Evolutionary conservation across 1,139 yeast genomes (phyloP).

Genomic region (Pichia inconspicua): DNA sequence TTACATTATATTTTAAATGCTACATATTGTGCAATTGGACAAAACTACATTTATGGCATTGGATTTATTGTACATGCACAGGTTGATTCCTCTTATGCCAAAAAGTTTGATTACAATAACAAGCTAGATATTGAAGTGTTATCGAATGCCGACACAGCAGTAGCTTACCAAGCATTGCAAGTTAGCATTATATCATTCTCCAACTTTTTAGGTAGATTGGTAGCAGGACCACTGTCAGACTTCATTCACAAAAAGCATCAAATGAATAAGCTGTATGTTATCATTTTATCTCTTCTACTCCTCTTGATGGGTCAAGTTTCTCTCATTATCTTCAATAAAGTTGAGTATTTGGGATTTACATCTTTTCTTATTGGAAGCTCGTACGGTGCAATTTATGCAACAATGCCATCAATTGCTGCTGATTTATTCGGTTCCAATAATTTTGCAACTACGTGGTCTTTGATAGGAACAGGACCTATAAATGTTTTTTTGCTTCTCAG

Average conservation of each 20-base stretch:
- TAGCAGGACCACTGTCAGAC: conserved; percentile 66
- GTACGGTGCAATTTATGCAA: conserved; percentile 77
- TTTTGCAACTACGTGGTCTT: conserved; percentile 79
- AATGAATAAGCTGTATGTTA: conserved; percentile 64
- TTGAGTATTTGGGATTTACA: conserved; percentile 39
- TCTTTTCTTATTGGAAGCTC: conserved; percentile 61
- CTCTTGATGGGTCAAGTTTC: conserved; percentile 36
- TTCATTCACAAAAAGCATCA: conserved; percentile 41
- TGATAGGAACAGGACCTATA: conserved; percentile 46
- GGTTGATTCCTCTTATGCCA: conserved; percentile 15
- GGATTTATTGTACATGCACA: conserved; percentile 64
- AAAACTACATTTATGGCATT: conserved; percentile 67
- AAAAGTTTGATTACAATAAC: too few species aligned
- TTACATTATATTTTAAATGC: conserved; percentile 51
- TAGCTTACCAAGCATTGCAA: conserved; percentile 55
- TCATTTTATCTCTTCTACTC: conserved; percentile 42
- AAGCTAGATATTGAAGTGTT: background rate
- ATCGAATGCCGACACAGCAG: conserved; percentile 15
- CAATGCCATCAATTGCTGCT: conserved; percentile 72
- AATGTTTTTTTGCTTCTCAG: conserved; percentile 35
- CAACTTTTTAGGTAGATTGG: conserved; percentile 60
- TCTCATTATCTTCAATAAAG: conserved; percentile 28
- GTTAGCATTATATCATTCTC: conserved; percentile 63
- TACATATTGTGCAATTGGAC: conserved; percentile 64
- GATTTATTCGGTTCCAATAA: conserved; percentile 68